Base-by-base conservation (phyloP, 805 yeast genomes). In the Teunomyces funiuensis region DNA sequence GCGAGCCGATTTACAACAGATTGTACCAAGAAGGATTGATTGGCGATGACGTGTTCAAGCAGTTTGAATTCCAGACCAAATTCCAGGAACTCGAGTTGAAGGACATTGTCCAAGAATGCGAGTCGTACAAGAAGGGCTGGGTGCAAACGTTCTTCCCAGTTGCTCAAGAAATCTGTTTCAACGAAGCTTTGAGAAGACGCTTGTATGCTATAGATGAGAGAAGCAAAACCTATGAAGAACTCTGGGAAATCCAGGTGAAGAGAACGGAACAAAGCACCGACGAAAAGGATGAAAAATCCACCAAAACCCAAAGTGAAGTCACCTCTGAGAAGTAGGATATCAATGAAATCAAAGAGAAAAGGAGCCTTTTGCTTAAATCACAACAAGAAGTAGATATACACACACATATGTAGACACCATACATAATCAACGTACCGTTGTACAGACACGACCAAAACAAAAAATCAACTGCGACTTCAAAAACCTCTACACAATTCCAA, bases 81-180 rank as follows among this genome's bases (percentile, higher is more conserved):
- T 60, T 89, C 46, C 85, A 85, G 52, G 96, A 89, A 54, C 58
- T 84, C 19, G 98, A 93, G 63, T 67, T 93, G 49, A 78, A 81
- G 60, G 90, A 83, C 44, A 72, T 88, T 36, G 82, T 86, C 5
- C 66, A 61, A 41, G 96, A 88, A 63, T 88, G 93, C 31, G 88
- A 87, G 59, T 50, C 66, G 13, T 68, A 77, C 49, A 85, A 86
- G 55, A 78, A 81, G 33, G 91, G 88, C 25, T 90, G 97, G 96
- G 80, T 83, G 6, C 84, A 78, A 49, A 66, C 75, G 33, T 79
- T 88, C 54, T 84, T 88, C 55, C 85, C 85, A 7, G 76, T 83
- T 10, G 83, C 90, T 33, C 91, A 85, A 60, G 97, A 93, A 59
- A 83, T 91, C 39, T 88, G 96, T 48, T 86, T 89, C 64, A 93